These are phyloP conservation scores for Fibroporia radiculosa DNA, from an alignment of 768 basidiomycete genomes.

Conservation along the genomic window DNA sequence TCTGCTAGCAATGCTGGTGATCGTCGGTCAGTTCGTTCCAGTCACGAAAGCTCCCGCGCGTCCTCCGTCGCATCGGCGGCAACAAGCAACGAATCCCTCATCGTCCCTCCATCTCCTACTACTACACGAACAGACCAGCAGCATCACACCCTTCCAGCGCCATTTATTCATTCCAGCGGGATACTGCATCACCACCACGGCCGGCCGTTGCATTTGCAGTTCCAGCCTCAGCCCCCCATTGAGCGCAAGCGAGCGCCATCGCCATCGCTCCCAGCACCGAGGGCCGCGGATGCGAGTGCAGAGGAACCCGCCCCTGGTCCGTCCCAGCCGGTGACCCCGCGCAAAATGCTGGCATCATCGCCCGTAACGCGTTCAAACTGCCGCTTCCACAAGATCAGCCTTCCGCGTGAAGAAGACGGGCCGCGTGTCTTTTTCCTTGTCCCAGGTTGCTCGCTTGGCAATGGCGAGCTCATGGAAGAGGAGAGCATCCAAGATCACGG, in stretches of 20 bases:
- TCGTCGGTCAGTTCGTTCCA: slow-evolving; percentile 27
- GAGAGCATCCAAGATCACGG: slow-evolving; percentile 58
- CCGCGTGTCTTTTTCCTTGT: slow-evolving; percentile 56
- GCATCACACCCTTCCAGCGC: slow-evolving; percentile 9
- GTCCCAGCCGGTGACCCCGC: slow-evolving; percentile 6
- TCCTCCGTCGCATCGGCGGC: slow-evolving; percentile 41
- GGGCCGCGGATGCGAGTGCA: not conserved
- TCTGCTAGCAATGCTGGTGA: slow-evolving; percentile 18
- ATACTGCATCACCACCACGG: slow-evolving; percentile 23
- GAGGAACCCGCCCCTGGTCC: slow-evolving; percentile 2
- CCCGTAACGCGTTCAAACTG: slow-evolving; percentile 65
- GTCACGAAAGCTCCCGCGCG: slow-evolving; percentile 22
- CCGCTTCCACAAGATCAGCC: slow-evolving; percentile 59
- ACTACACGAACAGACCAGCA: slow-evolving; percentile 4
- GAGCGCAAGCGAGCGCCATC: not conserved
- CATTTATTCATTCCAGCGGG: slow-evolving; percentile 21
- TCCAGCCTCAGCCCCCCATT: not conserved
- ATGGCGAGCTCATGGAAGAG: slow-evolving; percentile 45
- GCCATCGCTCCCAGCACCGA: not conserved
- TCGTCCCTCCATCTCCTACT: slow-evolving; percentile 18
- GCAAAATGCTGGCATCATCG: slow-evolving; percentile 23
- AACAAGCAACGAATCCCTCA: slow-evolving; percentile 14
- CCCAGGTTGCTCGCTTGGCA: slow-evolving; percentile 58
- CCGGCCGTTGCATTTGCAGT: slow-evolving; percentile 4
- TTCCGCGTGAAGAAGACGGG: slow-evolving; percentile 47